Evolutionary conservation across 768 basidiomycete genomes (phyloP), one percentile per base, ranked within the genome.

Genomic region (Nidularia pulvinata): DNA sequence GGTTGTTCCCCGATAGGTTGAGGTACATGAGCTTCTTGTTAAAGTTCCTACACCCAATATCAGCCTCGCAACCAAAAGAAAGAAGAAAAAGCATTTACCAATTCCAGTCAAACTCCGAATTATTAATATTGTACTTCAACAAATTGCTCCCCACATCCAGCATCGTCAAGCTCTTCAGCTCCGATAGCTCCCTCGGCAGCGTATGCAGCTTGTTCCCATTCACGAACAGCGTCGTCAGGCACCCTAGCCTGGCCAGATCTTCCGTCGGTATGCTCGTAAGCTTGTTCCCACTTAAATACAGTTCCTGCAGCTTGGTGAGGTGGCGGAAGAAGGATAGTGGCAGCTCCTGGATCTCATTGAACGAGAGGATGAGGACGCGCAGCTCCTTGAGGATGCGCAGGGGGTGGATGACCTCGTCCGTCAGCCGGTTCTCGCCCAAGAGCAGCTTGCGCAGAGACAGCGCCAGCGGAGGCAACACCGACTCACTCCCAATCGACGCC

Each of bases 41-140:
- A 79, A 94, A 97, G 66, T 98, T 98, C 95, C 95, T 97, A 39
- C 11, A 45, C 51, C 51, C 51, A 49, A 33, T 35, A 9, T n/a
- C 13, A 32, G n/a, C 25, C 25, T 25, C 25, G 6, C 13, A 32
- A 49, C 14, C 25, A 34, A n/a, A 13, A 49, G 33, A 14, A 10
- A 13, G 48, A 33, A 48, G 33, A 48, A 56, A 33, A 37, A 22
- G 19, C 33, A 73, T 83, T 48, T 57, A 96, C 96, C 96, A 98
- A 68, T 99, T 98, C 95, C 95, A 98, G 71, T 99, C 96, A 68
- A 95, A 98, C 66, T 96, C 93, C 89, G 89, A 95, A 63, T 99
- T 99, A 60, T 93, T 91, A 60, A 97, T 94, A 66, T 98, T 99
- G 71, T 98, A 98, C 80, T 91, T 93, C 69, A 99, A 76, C 52